These are phyloP conservation scores for Colletotrichum liaoningense DNA, from an alignment of 2,329 filamentous ascomycete species.

Conservation along the genomic window DNA sequence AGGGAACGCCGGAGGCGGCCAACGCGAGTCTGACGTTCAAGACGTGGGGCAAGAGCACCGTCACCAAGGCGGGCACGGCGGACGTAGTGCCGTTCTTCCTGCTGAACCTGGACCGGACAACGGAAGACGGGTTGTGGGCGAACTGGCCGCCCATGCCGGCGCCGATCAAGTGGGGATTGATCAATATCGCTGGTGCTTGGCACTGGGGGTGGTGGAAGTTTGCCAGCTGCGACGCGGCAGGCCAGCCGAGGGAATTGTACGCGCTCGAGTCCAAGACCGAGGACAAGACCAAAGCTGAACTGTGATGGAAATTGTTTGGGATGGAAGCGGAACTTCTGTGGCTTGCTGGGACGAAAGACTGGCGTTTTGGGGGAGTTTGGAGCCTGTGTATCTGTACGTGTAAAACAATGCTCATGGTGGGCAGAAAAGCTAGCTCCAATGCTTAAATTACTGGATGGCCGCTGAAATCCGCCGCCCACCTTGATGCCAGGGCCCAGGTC, in stretches of 20 bases:
- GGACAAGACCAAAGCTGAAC: constrained; percentile 23
- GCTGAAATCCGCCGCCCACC: neutral
- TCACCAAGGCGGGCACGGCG: constrained; percentile 68
- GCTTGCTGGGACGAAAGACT: neutral
- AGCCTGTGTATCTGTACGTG: neutral
- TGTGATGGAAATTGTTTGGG: neutral
- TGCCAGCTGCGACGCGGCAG: constrained; percentile 67
- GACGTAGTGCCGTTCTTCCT: constrained; percentile 75
- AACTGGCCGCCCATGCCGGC: constrained; percentile 74
- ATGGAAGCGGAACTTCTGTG: neutral
- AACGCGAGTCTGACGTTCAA: constrained; percentile 64
- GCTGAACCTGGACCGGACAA: constrained; percentile 69
- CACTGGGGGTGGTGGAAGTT: constrained; percentile 73
- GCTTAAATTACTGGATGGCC: neutral
- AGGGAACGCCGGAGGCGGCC: constrained; percentile 56
- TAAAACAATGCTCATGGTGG: constrained; percentile 23
- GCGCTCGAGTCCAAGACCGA: constrained; percentile 49
- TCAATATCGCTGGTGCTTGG: constrained; percentile 68
- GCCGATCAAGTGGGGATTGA: constrained; percentile 68
- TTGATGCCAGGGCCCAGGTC: neutral
- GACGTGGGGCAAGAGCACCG: constrained; percentile 71
- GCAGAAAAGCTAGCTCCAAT: constrained; percentile 6
- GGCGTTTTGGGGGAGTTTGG: constrained; percentile 12
- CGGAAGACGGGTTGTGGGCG: constrained; percentile 69
- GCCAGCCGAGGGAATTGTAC: constrained; percentile 65